phyloP scores from a whole-genome alignment of 495 filamentous ascomycete species.

The Baudoinia panamericana region DNA sequence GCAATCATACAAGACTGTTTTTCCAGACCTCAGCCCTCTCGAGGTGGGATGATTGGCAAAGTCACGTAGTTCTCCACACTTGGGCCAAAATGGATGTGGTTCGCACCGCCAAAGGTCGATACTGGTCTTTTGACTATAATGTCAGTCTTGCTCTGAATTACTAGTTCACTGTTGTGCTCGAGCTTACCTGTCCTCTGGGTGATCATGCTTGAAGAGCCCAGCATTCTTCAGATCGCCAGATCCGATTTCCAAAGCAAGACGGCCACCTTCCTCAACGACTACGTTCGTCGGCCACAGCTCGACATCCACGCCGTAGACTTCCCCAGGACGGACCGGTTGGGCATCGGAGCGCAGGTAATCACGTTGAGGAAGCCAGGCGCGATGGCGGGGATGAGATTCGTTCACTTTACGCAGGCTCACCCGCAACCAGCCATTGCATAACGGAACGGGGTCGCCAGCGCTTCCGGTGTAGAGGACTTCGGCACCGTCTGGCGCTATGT shows the following conservation, averaged over 20 bases:
- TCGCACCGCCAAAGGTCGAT: too few species aligned
- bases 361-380: constrained; percentile 43
- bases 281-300: constrained; percentile 59
- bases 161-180: too few species aligned
- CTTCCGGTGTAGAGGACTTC: constrained; percentile 53
- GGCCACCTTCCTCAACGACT: constrained; percentile 39
- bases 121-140: too few species aligned
- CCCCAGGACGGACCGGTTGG: constrained; percentile 37
- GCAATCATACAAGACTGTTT: too few species aligned
- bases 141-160: too few species aligned
- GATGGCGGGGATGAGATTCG: constrained; percentile 35
- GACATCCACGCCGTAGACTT: constrained; percentile 49
- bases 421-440: constrained; percentile 45
- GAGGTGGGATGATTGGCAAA: too few species aligned
- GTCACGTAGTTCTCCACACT: too few species aligned
- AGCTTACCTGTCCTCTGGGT: too few species aligned
- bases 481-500: constrained; percentile 39
- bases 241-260: constrained; percentile 42
- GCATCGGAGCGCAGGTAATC: constrained; percentile 46
- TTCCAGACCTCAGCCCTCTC: too few species aligned
- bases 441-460: constrained; percentile 36
- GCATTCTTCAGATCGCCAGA: constrained; percentile 48
- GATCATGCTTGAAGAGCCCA: constrained; percentile 47
- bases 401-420: constrained; percentile 41
- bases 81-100: too few species aligned